Base-by-base conservation (phyloP, 2,329 filamentous ascomycete genomes). In the Dactylellina parvicollis region DNA sequence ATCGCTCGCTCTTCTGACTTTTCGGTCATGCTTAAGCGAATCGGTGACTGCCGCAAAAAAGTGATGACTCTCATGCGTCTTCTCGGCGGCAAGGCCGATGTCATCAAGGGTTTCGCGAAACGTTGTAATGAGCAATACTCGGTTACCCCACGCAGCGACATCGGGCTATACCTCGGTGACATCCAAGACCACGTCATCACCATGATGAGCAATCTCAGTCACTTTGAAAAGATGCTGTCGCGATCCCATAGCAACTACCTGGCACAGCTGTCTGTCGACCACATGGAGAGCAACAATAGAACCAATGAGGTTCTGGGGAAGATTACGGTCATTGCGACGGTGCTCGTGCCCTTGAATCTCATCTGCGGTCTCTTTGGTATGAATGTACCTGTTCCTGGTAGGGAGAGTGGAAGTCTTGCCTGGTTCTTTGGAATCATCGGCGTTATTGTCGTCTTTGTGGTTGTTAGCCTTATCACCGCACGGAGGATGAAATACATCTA, bases 151-250 rank as follows among this genome's bases (percentile, higher is more conserved):
- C 87, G 93, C 75, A 95, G 91, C 32, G 95, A 99, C 80, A 98
- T 99, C 79, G 95, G 95, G n/a, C 82, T 99, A 59, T 99, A 98
- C 81, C 84, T 99, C 69, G 95, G 95, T 75, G 95, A 99, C 83
- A 99, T 99, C 75, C 95, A 99, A 81, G 95, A 99, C 83, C 95
- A 99, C 80, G 98, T 99, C 77, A 89, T 99, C 77, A 99, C 95
- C 75, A 99, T 99, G 95, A 98, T 94, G 36, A 91, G 90, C 56
- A 99, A 98, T 80, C 82, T 99, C 79, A 90, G 89, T 76, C 95
- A 99, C 80, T 98, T 98, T 79, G 95, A 99, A 82, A 96, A 93
- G 79, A 91, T 99, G 54, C 85, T 99, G 26, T 92, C 92, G 50
- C 88, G 95, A 66, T 93, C 93, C 10, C 95, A 99, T 79, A 91